phyloP scores from a whole-genome alignment of 192 early-diverging fungal genomes.

The Coemansia sp. region DNA sequence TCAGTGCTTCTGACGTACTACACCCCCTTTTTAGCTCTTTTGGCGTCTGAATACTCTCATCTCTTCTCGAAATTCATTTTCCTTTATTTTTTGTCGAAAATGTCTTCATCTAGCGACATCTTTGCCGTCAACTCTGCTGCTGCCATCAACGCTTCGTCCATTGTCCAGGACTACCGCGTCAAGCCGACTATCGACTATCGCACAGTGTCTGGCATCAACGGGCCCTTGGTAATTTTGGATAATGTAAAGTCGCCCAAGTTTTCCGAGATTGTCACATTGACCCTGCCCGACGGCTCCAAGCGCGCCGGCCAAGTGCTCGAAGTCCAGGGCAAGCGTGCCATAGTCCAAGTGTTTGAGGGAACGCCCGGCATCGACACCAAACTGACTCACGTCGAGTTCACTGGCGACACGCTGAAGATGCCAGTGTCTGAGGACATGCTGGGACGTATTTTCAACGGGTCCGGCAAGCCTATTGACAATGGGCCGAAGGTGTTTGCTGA shows the following conservation, averaged over 20 bases:
- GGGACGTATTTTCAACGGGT: slow-evolving; percentile 98
- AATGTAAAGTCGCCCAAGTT: slow-evolving; percentile 99
- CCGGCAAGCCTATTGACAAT: slow-evolving; percentile 97
- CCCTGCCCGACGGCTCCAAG: slow-evolving; percentile 92
- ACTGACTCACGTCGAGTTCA: slow-evolving; percentile 92
- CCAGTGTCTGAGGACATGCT: slow-evolving; percentile 99
- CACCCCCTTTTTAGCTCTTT: not conserved
- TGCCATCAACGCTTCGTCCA: slow-evolving; percentile 48
- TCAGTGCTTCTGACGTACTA: slow-evolving; percentile 3
- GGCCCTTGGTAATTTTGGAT: slow-evolving; percentile 97
- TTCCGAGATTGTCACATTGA: slow-evolving; percentile 95
- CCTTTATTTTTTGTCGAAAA: not conserved
- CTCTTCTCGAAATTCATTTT: too few species aligned
- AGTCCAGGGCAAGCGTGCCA: slow-evolving; percentile 91
- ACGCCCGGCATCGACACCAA: slow-evolving; percentile 96
- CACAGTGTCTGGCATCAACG: slow-evolving; percentile 96
- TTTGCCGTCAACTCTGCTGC: slow-evolving; percentile 50
- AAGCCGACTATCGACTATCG: slow-evolving; percentile 73
- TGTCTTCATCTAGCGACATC: slow-evolving; percentile 40
- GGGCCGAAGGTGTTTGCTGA: slow-evolving; percentile 99
- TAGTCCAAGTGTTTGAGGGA: slow-evolving; percentile 98
- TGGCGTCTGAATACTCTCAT: too few species aligned
- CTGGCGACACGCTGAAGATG: slow-evolving; percentile 92
- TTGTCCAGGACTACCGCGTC: slow-evolving; percentile 49
- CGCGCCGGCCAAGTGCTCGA: slow-evolving; percentile 97